phyloP scores from a whole-genome alignment of 1,284 basidiomycete species.

The Anthracocystis walkeri region DNA sequence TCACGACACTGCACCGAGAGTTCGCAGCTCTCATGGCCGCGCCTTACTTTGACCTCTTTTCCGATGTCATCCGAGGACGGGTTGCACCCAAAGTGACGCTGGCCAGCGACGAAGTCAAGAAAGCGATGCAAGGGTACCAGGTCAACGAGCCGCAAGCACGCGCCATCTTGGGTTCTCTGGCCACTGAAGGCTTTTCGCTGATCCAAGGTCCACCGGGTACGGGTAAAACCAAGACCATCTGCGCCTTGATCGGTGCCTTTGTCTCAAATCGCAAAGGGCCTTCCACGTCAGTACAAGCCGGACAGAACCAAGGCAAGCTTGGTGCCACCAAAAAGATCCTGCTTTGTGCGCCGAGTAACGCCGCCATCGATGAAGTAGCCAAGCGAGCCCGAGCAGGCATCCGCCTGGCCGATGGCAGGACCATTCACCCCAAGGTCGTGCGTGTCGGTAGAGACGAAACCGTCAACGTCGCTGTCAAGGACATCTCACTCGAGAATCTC shows the following conservation, averaged over 20 bases:
- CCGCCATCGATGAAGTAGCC: conserved; percentile 96
- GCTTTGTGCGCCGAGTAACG: conserved; percentile 97
- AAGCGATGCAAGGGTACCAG: conserved; percentile 78
- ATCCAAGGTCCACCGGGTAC: conserved; percentile 99
- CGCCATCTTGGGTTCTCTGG: conserved; percentile 84
- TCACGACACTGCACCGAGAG: conserved; percentile 92
- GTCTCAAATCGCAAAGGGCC: conserved; percentile 72
- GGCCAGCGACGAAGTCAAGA: conserved; percentile 72
- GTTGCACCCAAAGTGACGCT: conserved; percentile 72
- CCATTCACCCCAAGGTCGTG: conserved; percentile 81
- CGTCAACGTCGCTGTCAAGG: conserved; percentile 85
- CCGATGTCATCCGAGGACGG: conserved; percentile 78
- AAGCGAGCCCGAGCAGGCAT: conserved; percentile 85
- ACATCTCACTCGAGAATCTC: conserved; percentile 81
- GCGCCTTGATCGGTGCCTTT: conserved; percentile 89
- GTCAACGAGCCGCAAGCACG: conserved; percentile 95
- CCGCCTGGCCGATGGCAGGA: conserved; percentile 75
- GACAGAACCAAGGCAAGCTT: conserved; percentile 29
- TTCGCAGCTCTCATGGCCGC: conserved; percentile 87
- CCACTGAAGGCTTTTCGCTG: conserved; percentile 83
- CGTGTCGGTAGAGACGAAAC: conserved; percentile 84
- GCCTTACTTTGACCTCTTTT: conserved; percentile 82
- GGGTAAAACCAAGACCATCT: conserved; percentile 98
- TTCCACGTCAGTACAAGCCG: conserved; percentile 39
- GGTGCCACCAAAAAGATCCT: conserved; percentile 78